A percentile compares a stretch with the other conserved stretches of the same genome.
Evolutionary conservation across 2,329 filamentous ascomycete species (phyloP).

Genomic region (Stemphylium beticola): DNA sequence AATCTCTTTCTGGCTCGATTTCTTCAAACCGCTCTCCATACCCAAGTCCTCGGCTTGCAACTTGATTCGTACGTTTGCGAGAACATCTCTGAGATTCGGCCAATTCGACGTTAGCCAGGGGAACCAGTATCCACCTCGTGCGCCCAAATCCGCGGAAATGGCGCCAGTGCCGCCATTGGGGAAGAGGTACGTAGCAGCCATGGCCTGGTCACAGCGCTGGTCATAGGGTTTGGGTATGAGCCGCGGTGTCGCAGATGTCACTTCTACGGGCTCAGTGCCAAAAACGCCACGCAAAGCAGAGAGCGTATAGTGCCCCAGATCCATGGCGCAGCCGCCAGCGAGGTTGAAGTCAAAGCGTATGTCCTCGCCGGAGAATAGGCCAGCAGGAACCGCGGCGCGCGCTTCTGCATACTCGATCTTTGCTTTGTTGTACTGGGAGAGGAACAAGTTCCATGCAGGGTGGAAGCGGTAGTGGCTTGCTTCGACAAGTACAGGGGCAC

Average conservation of each 20-base stretch:
- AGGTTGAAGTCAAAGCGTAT: constrained; percentile 51
- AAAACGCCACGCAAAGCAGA: constrained; percentile 35
- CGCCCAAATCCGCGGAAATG: constrained; percentile 21
- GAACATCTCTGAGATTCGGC: constrained; percentile 18
- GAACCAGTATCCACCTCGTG: constrained; percentile 26
- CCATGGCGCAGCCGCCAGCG: constrained; percentile 50
- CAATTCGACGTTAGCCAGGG: constrained; percentile 28
- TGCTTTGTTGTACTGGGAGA: constrained; percentile 43
- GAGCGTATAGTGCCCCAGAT: constrained; percentile 48
- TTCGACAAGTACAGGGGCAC: constrained; percentile 53
- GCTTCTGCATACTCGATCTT: constrained; percentile 44
- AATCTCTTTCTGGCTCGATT: constrained; percentile 17
- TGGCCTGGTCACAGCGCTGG: constrained; percentile 27
- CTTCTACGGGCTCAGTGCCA: constrained; percentile 34
- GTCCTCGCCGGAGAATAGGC: constrained; percentile 37
- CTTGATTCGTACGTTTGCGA: constrained; percentile 17
- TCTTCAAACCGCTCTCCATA: constrained; percentile 9
- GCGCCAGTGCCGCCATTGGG: constrained; percentile 25
- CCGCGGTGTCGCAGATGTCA: constrained; percentile 21
- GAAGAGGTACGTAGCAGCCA: constrained; percentile 30
- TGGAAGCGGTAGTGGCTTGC: constrained; percentile 55
- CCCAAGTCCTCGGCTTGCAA: constrained; percentile 14
- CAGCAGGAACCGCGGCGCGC: constrained; percentile 32
- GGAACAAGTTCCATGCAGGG: constrained; percentile 48
- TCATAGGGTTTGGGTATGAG: constrained; percentile 19